Evolutionary conservation across 169 alveolate species (phyloP).

Genomic region (Blepharisma undulans): DNA sequence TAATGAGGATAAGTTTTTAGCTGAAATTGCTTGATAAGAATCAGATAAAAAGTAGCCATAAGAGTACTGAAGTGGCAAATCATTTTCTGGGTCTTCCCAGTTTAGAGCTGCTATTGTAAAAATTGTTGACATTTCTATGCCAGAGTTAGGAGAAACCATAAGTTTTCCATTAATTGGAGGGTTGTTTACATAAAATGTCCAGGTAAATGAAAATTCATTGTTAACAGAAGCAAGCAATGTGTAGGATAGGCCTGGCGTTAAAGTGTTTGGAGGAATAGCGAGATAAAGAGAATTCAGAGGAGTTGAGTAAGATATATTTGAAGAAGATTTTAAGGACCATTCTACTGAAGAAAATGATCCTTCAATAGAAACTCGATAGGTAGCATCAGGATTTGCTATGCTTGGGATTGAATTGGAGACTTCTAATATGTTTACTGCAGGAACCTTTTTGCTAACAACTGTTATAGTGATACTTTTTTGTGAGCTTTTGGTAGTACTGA

Average conservation of each 20-base stretch:
- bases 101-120: not conserved
- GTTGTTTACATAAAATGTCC: not conserved
- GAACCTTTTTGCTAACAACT: not conserved
- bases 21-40: not conserved
- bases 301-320: not conserved
- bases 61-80: conserved; percentile 8
- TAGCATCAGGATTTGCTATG: not conserved
- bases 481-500: not conserved
- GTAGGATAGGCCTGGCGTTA: not conserved
- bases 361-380: not conserved
- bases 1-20: not conserved
- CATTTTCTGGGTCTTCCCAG: not conserved
- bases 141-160: not conserved
- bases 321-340: not conserved
- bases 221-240: not conserved
- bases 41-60: not conserved
- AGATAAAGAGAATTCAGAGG: not conserved
- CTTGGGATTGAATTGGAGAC: not conserved
- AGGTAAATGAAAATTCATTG: not conserved
- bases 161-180: conserved; percentile 2
- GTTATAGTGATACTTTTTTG: not conserved
- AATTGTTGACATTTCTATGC: not conserved
- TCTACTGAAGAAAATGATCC: not conserved
- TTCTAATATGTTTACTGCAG: not conserved
- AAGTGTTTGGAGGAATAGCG: not conserved